These are phyloP conservation scores for Microbotryum intermedium DNA, from an alignment of 1,284 basidiomycete genomes.

Conservation along the genomic window DNA sequence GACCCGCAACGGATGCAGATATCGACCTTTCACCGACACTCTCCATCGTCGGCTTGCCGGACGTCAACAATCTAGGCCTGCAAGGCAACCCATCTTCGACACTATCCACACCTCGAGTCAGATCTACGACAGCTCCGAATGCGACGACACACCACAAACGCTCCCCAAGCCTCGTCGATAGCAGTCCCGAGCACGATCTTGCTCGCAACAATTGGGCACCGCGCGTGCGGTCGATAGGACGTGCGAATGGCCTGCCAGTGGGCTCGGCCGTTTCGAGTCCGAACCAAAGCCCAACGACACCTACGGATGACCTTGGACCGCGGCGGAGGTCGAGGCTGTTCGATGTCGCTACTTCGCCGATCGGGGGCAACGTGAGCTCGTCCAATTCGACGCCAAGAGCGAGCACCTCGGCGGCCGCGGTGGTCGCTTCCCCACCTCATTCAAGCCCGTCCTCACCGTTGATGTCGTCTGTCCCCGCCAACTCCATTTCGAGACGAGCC, in stretches of 20 bases:
- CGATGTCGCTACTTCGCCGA: constrained; percentile 1
- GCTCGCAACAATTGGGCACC: background rate
- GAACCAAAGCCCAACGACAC: too few species aligned
- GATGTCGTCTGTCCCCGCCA: background rate
- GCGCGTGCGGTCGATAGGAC: constrained; percentile 2
- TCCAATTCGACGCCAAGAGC: constrained; percentile 27
- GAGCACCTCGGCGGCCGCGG: constrained; percentile 19
- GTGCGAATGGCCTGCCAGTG: background rate
- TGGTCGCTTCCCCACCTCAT: constrained; percentile 19
- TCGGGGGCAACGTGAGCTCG: background rate
- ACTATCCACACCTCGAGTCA: background rate
- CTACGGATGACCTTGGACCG: too few species aligned
- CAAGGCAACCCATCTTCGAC: background rate
- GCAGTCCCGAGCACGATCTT: constrained; percentile 1
- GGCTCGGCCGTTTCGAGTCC: too few species aligned
- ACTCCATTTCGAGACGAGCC: constrained; percentile 22
- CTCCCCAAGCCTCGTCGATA: background rate
- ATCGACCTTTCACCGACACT: constrained; percentile 21
- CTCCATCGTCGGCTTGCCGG: constrained; percentile 9
- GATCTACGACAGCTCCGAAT: background rate
- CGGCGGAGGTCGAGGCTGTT: background rate
- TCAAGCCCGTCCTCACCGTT: constrained; percentile 28
- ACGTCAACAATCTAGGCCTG: background rate
- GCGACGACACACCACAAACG: background rate
- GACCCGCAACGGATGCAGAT: constrained; percentile 6